Conservation (phyloP, 2,329 filamentous ascomycete species). For the Grosmannia clavigera region DNA sequence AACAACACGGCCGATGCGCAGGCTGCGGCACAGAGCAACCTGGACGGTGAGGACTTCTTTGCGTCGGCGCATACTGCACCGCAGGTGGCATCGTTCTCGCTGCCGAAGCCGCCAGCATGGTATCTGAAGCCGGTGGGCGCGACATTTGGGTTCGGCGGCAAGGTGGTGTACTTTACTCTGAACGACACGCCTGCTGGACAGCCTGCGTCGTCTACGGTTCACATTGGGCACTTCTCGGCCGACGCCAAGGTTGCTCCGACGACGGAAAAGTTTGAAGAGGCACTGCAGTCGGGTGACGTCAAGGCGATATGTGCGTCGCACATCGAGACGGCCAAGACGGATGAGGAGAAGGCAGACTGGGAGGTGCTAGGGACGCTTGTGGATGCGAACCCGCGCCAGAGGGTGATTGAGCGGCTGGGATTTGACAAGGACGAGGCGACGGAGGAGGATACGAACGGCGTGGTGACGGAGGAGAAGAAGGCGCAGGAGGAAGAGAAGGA, state of each 20-base stretch:
- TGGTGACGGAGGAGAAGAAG: constrained; percentile 9
- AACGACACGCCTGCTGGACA: constrained; percentile 48
- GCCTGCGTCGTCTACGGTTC: constrained; percentile 59
- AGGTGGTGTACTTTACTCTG: constrained; percentile 64
- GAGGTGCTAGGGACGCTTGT: constrained; percentile 83
- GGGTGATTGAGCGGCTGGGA: constrained; percentile 82
- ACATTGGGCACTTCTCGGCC: constrained; percentile 77
- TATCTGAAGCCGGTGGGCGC: constrained; percentile 72
- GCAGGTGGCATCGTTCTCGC: constrained; percentile 77
- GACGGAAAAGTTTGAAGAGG: constrained; percentile 76
- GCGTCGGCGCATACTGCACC: constrained; percentile 84
- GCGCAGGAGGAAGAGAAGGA: constrained; percentile 14
- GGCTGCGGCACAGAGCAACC: constrained; percentile 49
- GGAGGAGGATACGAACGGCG: constrained; percentile 14
- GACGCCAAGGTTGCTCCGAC: constrained; percentile 76
- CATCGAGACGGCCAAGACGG: constrained; percentile 60
- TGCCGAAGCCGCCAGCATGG: constrained; percentile 82
- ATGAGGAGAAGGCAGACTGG: constrained; percentile 95
- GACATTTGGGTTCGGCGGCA: constrained; percentile 91
- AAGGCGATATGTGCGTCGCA: constrained; percentile 68
- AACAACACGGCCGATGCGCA: constrained; percentile 56
- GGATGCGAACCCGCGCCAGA: constrained; percentile 70
- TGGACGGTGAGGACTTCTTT: constrained; percentile 95
- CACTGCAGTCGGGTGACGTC: constrained; percentile 67
- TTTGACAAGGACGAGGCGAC: constrained; percentile 34